A percentile compares a stretch with the other conserved stretches of the same genome.
Conservation (phyloP, 495 filamentous ascomycete species). For the Talaromyces wortmannii region DNA sequence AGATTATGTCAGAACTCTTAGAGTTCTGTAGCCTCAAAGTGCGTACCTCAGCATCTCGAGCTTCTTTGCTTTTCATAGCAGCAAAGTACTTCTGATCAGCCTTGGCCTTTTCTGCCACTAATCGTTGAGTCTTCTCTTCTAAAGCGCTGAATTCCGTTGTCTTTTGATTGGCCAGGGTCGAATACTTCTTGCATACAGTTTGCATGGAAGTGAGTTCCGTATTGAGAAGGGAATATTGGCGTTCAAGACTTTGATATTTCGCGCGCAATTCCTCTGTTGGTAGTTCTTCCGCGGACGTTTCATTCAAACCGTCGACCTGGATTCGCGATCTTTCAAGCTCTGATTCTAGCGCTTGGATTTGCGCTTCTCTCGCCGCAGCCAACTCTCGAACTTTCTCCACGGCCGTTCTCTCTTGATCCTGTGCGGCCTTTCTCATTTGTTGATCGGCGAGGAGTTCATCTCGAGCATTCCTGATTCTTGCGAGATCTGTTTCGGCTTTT, state of each 20-base stretch:
- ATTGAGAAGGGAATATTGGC: slow-evolving; percentile 74
- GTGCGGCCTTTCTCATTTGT: slow-evolving; percentile 67
- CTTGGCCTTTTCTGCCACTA: slow-evolving; percentile 85
- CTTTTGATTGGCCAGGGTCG: slow-evolving; percentile 77
- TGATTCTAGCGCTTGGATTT: slow-evolving; percentile 72
- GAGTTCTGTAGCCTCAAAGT: slow-evolving; percentile 71
- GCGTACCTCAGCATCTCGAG: slow-evolving; percentile 67
- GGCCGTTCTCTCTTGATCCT: slow-evolving; percentile 67
- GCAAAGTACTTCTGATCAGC: slow-evolving; percentile 97
- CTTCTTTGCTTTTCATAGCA: slow-evolving; percentile 88
- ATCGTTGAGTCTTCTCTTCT: slow-evolving; percentile 70
- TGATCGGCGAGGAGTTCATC: slow-evolving; percentile 81
- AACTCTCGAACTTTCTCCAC: slow-evolving; percentile 70
- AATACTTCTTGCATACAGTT: slow-evolving; percentile 78
- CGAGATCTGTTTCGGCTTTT: slow-evolving; percentile 75
- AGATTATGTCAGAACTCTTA: slow-evolving; percentile 89
- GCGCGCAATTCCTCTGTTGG: slow-evolving; percentile 61
- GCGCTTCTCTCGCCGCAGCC: slow-evolving; percentile 62
- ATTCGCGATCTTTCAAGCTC: slow-evolving; percentile 67
- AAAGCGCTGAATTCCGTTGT: slow-evolving; percentile 63
- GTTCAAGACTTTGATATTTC: slow-evolving; percentile 66
- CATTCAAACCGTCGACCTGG: slow-evolving; percentile 31
- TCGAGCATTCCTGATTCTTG: slow-evolving; percentile 70
- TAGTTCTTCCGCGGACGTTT: slow-evolving; percentile 34
- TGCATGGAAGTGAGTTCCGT: slow-evolving; percentile 83